Evolutionary conservation across 495 filamentous ascomycete genomes (phyloP).

Genomic region (Apodospora peruviana): DNA sequence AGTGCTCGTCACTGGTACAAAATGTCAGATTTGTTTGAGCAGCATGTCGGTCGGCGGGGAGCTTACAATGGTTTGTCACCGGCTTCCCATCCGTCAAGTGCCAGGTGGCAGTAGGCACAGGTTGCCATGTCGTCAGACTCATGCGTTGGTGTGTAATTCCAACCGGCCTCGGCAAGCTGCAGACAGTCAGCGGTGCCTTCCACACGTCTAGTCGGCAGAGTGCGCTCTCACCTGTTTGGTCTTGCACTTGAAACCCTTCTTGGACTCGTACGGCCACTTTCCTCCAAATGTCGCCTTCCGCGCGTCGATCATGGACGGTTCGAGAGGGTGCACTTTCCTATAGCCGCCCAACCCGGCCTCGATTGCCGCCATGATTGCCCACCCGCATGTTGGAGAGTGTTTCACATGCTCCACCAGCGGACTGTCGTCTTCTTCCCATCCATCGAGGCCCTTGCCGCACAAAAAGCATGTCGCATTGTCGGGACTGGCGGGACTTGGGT

Average conservation of each 20-base stretch:
- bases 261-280: slow-evolving; percentile 82
- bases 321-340: slow-evolving; percentile 64
- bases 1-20: slow-evolving; percentile 72
- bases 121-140: slow-evolving; percentile 79
- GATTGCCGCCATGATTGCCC: slow-evolving; percentile 75
- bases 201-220: background rate
- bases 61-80: slow-evolving; percentile 79
- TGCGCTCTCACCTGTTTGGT: slow-evolving; percentile 63
- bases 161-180: slow-evolving; percentile 87
- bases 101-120: slow-evolving; percentile 82
- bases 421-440: slow-evolving; percentile 82
- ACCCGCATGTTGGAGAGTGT: slow-evolving; percentile 75
- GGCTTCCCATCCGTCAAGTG: slow-evolving; percentile 86
- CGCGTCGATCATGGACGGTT: slow-evolving; percentile 63
- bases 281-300: slow-evolving; percentile 72
- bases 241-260: slow-evolving; percentile 83
- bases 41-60: slow-evolving; percentile 3
- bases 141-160: slow-evolving; percentile 80
- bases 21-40: background rate
- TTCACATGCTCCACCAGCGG: slow-evolving; percentile 79
- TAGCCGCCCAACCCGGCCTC: slow-evolving; percentile 60
- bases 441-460: slow-evolving; percentile 72
- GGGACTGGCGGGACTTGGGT: slow-evolving; percentile 62
- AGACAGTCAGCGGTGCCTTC: slow-evolving; percentile 9
- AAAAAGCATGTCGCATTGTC: slow-evolving; percentile 90